A percentile compares a stretch with the other conserved stretches of the same genome.
Evolutionary conservation across 2,329 filamentous ascomycete genomes (phyloP).

Genomic region (Tolypocladium cylindrosporum): DNA sequence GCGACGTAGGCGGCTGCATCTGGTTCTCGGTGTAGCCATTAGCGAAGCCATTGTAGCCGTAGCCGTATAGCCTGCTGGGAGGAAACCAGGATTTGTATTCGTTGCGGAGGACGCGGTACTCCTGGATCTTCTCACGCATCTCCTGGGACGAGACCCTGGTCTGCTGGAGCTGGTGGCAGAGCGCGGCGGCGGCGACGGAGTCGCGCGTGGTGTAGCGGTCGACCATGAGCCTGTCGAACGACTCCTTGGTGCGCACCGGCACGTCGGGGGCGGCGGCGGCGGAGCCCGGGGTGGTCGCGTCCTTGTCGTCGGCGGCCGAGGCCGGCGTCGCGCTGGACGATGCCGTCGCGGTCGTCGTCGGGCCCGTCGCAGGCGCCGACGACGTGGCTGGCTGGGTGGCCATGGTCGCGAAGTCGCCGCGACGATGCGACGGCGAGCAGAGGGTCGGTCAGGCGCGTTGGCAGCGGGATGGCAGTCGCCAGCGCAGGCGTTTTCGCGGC

Average conservation of each 20-base stretch:
- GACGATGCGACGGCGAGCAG: conserved; percentile 18
- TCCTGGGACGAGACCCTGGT: conserved; percentile 48
- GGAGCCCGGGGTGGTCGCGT: conserved; percentile 8
- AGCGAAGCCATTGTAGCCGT: conserved; percentile 79
- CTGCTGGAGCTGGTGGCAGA: conserved; percentile 40
- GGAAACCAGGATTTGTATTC: conserved; percentile 47
- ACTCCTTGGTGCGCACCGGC: conserved; percentile 44
- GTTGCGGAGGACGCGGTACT: conserved; percentile 53
- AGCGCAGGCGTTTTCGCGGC: conserved; percentile 3
- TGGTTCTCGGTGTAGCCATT: conserved; percentile 73
- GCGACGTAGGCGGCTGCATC: conserved; percentile 46
- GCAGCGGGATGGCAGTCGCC: neutral
- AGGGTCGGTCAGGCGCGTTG: neutral
- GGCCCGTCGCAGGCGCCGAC: conserved; percentile 20
- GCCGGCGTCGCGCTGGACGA: conserved; percentile 16
- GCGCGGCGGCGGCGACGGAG: conserved; percentile 41
- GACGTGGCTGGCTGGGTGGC: conserved; percentile 31
- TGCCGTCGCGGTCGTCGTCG: conserved; percentile 18
- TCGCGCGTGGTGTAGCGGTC: conserved; percentile 46
- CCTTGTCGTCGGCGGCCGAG: conserved; percentile 16
- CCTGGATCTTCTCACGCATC: conserved; percentile 57
- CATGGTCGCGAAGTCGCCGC: conserved; percentile 32
- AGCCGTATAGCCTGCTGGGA: conserved; percentile 50
- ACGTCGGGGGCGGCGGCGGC: conserved; percentile 17
- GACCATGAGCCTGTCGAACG: conserved; percentile 42